Evolutionary conservation across 352 stramenopile species (phyloP), one percentile per base, ranked within the genome.

Genomic region (Pythium myriotylum): DNA sequence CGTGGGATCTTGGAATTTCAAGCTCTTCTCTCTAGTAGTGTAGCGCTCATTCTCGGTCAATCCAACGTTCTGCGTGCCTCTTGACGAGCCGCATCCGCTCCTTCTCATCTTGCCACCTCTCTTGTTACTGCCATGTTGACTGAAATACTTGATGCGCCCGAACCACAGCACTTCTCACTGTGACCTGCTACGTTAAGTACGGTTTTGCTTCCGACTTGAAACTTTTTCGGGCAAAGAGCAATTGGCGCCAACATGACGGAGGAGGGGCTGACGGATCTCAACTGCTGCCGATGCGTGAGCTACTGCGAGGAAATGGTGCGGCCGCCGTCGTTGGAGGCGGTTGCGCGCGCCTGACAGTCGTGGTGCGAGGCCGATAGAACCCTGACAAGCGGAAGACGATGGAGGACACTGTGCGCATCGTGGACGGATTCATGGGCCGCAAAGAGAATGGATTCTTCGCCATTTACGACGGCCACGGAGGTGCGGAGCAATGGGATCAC

Each of bases 401-500:
- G 85, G 85, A 94, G 57, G 85, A 94, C 73, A 84, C 80, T 16
- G 67, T 86, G 56, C 73, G 80, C 20, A 81, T 92, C 24, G 78
- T 92, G 14, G 85, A 94, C 56, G 77, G 78, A 39, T 92, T 87
- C 57, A 59, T 87, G 24, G 55, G 73, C 13, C 62, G 77, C 43
- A 65, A 63, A 7, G 57, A 73, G 43, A 85, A 89, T 56, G 81
- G 85, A n/a, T 92, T 87, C 59, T 92, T 92, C 58, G 81, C 71
- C 8, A 75, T 94, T 22, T 84, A 89, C 62, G 85, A 94, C 43
- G 85, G 85, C 23, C 85, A 94, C 26, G 85, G 85, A 72, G 85
- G 84, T 91, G 46, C 32, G 55, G 39, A 22, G n/a, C n/a, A n/a
- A n/a, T n/a, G n/a, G n/a, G n/a, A n/a, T n/a, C n/a, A n/a, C n/a